These are phyloP conservation scores for Mortierella antarctica DNA, from an alignment of 192 early-diverging fungal genomes.

Conservation along the genomic window DNA sequence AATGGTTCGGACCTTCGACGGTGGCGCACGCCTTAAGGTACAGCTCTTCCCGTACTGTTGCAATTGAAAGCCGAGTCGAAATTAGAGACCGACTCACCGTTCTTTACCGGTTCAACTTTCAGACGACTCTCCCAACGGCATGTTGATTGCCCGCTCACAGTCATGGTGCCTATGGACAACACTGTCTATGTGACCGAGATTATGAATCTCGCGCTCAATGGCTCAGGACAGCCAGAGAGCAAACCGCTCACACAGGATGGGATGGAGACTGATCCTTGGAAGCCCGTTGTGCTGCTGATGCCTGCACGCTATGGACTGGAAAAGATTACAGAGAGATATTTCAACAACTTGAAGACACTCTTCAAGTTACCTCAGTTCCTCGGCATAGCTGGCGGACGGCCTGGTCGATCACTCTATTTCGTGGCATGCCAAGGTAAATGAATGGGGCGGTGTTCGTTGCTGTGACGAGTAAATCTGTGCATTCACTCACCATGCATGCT, in stretches of 20 bases:
- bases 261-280: conserved; percentile 23
- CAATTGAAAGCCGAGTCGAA: not conserved
- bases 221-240: not conserved
- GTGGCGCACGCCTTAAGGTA: conserved; percentile 55
- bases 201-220: not conserved
- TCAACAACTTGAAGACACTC: conserved; percentile 27
- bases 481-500: not conserved
- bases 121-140: conserved; percentile 48
- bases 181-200: conserved; percentile 28
- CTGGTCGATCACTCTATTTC: conserved; percentile 55
- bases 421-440: conserved; percentile 53
- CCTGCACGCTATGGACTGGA: conserved; percentile 42
- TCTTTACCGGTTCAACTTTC: not conserved
- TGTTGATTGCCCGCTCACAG: conserved; percentile 36
- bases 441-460: not conserved
- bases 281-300: conserved; percentile 52
- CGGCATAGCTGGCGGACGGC: conserved; percentile 56
- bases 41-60: not conserved
- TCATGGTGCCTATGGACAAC: conserved; percentile 45
- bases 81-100: not conserved
- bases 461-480: not conserved
- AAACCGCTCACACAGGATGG: not conserved
- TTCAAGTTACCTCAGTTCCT: conserved; percentile 55
- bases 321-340: conserved; percentile 26
- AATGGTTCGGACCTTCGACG: conserved; percentile 59